phyloP scores from a whole-genome alignment of 78 protist species.

The Dictyostelium purpureum region DNA sequence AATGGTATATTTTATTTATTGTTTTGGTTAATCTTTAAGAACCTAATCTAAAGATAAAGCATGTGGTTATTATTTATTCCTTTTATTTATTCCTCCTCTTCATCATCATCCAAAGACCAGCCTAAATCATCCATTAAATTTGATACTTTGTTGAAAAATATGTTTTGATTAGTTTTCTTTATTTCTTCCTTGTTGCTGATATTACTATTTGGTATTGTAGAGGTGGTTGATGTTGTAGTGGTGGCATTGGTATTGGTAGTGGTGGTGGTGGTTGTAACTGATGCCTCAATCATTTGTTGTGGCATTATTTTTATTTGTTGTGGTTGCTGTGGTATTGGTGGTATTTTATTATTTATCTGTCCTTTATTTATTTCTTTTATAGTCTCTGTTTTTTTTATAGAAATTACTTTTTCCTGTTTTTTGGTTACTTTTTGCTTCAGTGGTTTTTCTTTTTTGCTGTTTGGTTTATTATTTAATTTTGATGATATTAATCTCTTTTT shows the following conservation, averaged over 20 bases:
- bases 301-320: neutral
- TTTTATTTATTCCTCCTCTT: neutral
- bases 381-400: neutral
- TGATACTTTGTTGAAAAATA: neutral
- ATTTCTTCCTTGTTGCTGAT: neutral
- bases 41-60: too few relatives aligned
- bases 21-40: too few relatives aligned
- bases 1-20: too few relatives aligned
- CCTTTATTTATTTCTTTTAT: too few relatives aligned
- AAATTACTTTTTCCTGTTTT: too few relatives aligned
- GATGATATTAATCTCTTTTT: neutral
- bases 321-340: neutral
- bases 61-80: too few relatives aligned
- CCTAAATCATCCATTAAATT: neutral
- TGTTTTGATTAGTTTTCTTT: neutral
- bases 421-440: too few relatives aligned
- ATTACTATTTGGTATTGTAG: too few relatives aligned
- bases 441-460: neutral
- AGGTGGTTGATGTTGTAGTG: neutral
- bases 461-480: neutral
- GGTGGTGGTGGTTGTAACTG: neutral
- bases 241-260: neutral
- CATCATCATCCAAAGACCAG: neutral
- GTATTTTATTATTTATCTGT: too few relatives aligned
- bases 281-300: too few relatives aligned